Evolutionary conservation across 2,329 filamentous ascomycete species (phyloP).

Genomic region (Hortaea werneckii): DNA sequence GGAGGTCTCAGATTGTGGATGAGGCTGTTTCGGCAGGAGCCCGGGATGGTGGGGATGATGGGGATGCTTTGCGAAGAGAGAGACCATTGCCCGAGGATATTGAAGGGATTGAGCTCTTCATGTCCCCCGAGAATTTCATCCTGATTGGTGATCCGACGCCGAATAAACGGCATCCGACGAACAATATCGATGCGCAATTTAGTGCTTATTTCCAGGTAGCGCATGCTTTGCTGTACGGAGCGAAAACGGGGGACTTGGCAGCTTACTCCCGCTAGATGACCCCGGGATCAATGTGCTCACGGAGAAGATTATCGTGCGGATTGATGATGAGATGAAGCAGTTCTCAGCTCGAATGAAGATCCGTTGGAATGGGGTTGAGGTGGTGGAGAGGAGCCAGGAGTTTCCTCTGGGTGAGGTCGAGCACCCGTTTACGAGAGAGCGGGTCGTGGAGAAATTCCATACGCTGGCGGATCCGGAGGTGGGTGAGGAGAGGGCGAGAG

Average conservation of each 20-base stretch:
- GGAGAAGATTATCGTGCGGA: conserved; percentile 15
- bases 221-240: conserved; percentile 19
- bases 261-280: conserved; percentile 18
- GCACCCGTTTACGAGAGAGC: conserved; percentile 20
- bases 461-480: conserved; percentile 15
- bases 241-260: conserved; percentile 16
- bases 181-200: conserved; percentile 28
- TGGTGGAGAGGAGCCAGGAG: conserved; percentile 11
- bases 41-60: background rate
- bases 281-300: conserved; percentile 12
- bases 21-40: background rate
- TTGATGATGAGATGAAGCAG: conserved; percentile 12
- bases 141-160: conserved; percentile 26
- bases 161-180: conserved; percentile 27
- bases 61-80: background rate
- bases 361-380: conserved; percentile 13
- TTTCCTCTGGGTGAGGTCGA: conserved; percentile 20
- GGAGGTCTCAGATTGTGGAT: background rate
- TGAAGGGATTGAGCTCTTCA: conserved; percentile 10
- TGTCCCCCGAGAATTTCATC: conserved; percentile 15
- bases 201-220: conserved; percentile 27
- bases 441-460: conserved; percentile 22
- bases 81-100: conserved; percentile 7
- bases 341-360: conserved; percentile 16
- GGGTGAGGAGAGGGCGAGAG: conserved; percentile 11